Evolutionary conservation across 305 asterid genomes (phyloP).

Genomic region (Andrographis paniculata): DNA sequence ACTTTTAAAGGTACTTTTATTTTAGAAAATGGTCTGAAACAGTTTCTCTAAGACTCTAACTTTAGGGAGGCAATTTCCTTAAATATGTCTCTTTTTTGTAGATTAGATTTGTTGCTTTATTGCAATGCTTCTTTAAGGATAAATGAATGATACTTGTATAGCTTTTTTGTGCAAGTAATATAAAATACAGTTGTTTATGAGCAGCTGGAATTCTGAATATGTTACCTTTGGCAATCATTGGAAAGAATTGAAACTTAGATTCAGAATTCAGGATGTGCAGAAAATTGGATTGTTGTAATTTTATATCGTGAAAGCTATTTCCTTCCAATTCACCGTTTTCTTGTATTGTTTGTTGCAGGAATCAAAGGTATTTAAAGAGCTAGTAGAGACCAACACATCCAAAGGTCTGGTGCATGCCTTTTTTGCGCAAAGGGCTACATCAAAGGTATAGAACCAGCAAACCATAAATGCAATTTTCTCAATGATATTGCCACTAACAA

Average conservation of each 20-base stretch:
- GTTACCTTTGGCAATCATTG: background rate
- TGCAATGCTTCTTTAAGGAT: slow-evolving; percentile 14
- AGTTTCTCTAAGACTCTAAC: slow-evolving; percentile 16
- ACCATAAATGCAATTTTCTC: slow-evolving; percentile 12
- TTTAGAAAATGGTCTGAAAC: slow-evolving; percentile 16
- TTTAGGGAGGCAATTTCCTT: slow-evolving; percentile 11
- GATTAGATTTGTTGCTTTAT: slow-evolving; percentile 4
- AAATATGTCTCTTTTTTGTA: slow-evolving; percentile 2
- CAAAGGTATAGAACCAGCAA: slow-evolving; percentile 51
- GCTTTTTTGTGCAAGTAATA: slow-evolving; percentile 7
- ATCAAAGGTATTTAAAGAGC: slow-evolving; percentile 43
- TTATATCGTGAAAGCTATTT: background rate
- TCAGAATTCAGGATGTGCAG: background rate
- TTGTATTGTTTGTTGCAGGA: slow-evolving; percentile 54
- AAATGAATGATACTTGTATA: slow-evolving; percentile 1
- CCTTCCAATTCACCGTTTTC: slow-evolving; percentile 13
- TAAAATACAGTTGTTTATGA: slow-evolving; percentile 4
- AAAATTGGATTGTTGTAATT: background rate
- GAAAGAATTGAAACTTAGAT: background rate
- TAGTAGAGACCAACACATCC: slow-evolving; percentile 55
- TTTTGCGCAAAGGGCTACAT: slow-evolving; percentile 76
- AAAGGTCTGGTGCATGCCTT: slow-evolving; percentile 88
- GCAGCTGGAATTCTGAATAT: background rate
- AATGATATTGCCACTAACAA: slow-evolving; percentile 3
- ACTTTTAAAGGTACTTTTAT: slow-evolving; percentile 54